Conservation (phyloP, 2,329 filamentous ascomycete genomes). For the Colletotrichum cordylinicola region DNA sequence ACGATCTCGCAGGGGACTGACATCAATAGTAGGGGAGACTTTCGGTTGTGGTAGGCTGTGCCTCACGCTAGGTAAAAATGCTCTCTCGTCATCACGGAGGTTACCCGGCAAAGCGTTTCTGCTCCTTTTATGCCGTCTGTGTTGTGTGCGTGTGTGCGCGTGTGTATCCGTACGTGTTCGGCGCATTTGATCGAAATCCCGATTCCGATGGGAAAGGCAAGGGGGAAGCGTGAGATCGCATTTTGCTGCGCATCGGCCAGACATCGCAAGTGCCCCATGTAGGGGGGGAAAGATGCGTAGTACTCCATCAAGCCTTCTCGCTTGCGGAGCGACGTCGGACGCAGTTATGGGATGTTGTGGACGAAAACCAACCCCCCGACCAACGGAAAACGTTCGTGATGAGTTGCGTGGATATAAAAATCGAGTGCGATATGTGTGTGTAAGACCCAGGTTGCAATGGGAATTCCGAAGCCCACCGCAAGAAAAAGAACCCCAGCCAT, state of each 20-base stretch:
- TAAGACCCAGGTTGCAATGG: not conserved
- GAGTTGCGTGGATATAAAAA: not conserved
- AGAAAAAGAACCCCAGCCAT: not conserved
- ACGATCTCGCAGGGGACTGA: not conserved
- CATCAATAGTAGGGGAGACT: not conserved
- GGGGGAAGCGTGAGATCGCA: not conserved
- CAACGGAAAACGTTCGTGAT: not conserved
- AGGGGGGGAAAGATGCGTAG: not conserved
- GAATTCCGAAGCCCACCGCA: not conserved
- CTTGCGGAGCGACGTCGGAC: not conserved
- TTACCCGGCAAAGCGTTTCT: not conserved
- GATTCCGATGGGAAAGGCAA: not conserved
- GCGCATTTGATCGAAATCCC: not conserved
- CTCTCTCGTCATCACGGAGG: not conserved
- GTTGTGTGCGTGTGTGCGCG: not conserved
- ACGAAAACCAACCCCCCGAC: not conserved
- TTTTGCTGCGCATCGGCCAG: not conserved
- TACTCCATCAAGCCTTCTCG: not conserved
- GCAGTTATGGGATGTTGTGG: not conserved
- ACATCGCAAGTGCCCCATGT: not conserved
- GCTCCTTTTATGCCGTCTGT: not conserved
- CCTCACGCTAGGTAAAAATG: not conserved
- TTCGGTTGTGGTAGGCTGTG: not conserved
- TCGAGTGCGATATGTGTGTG: not conserved
- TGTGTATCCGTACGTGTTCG: not conserved